Evolutionary conservation across 225 moss, liverwort and hornwort species (phyloP).

Genomic region (Rhytidiadelphus loreus): DNA sequence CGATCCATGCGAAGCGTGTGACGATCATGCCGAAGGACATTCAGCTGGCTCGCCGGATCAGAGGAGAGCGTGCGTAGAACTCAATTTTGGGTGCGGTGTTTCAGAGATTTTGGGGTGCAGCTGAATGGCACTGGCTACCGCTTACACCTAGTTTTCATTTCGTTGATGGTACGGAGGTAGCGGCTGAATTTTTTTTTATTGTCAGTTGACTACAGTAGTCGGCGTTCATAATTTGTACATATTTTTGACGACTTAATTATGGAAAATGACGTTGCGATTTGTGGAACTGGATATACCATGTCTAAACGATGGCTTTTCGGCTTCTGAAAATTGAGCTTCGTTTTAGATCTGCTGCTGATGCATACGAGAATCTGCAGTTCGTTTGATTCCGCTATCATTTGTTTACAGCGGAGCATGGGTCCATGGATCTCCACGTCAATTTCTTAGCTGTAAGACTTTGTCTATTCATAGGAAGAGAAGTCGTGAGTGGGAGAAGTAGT

Average conservation of each 20-base stretch:
- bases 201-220: too few relatives aligned
- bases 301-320: too few relatives aligned
- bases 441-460: fast-evolving
- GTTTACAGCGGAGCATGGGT: too few relatives aligned
- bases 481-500: background rate
- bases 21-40: slow-evolving; percentile 51
- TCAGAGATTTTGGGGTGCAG: background rate
- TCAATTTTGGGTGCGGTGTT: background rate
- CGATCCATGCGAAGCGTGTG: slow-evolving; percentile 45
- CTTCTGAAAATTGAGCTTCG: too few relatives aligned
- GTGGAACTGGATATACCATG: fast-evolving
- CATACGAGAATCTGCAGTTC: background rate
- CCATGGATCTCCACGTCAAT: fast-evolving
- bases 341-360: background rate
- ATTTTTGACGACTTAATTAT: background rate
- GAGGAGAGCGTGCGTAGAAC: slow-evolving; percentile 31
- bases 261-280: background rate
- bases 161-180: background rate
- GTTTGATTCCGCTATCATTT: fast-evolving
- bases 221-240: background rate
- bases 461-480: too few relatives aligned
- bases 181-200: too few relatives aligned
- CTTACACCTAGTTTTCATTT: too few relatives aligned
- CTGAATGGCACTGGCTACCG: too few relatives aligned
- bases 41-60: slow-evolving; percentile 32